phyloP scores from a whole-genome alignment of 2,329 filamentous ascomycete genomes.

The Akanthomyces uredinophilus region DNA sequence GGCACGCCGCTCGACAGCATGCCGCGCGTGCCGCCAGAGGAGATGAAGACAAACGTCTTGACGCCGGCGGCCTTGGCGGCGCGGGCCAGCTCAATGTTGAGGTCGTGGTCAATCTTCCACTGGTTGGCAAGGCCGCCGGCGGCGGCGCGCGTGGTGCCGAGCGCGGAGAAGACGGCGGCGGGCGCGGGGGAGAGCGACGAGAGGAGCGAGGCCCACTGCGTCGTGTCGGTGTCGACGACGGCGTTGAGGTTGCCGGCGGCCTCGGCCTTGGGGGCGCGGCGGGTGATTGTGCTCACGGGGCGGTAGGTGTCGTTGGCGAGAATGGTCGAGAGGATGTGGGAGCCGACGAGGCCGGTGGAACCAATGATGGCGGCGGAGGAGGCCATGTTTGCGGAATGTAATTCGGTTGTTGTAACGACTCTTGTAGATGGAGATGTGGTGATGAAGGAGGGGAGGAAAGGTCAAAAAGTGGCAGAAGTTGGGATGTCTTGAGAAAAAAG shows the following conservation, averaged over 20 bases:
- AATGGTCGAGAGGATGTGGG: constrained; percentile 65
- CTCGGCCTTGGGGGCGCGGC: constrained; percentile 52
- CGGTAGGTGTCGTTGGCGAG: constrained; percentile 49
- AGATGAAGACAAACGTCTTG: constrained; percentile 73
- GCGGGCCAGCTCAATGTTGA: constrained; percentile 73
- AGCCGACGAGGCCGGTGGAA: constrained; percentile 65
- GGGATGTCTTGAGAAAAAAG: not conserved
- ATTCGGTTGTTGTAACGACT: not conserved
- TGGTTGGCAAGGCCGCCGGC: constrained; percentile 76
- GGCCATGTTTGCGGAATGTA: constrained; percentile 25
- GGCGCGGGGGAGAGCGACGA: constrained; percentile 50
- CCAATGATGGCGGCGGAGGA: constrained; percentile 51
- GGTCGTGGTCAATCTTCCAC: constrained; percentile 81
- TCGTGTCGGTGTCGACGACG: constrained; percentile 60
- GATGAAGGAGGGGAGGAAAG: not conserved
- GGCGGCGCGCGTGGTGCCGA: constrained; percentile 72
- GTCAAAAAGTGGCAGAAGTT: not conserved
- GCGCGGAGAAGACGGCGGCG: constrained; percentile 65
- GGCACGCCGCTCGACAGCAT: constrained; percentile 39
- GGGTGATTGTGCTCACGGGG: constrained; percentile 59
- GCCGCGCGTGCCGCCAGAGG: constrained; percentile 45
- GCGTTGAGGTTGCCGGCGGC: constrained; percentile 49
- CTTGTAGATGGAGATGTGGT: not conserved
- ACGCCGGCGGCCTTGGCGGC: constrained; percentile 68
- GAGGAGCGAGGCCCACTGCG: constrained; percentile 62